These are phyloP conservation scores for Trichoderma afroharzianum DNA, from an alignment of 2,329 filamentous ascomycete species.

Conservation along the genomic window DNA sequence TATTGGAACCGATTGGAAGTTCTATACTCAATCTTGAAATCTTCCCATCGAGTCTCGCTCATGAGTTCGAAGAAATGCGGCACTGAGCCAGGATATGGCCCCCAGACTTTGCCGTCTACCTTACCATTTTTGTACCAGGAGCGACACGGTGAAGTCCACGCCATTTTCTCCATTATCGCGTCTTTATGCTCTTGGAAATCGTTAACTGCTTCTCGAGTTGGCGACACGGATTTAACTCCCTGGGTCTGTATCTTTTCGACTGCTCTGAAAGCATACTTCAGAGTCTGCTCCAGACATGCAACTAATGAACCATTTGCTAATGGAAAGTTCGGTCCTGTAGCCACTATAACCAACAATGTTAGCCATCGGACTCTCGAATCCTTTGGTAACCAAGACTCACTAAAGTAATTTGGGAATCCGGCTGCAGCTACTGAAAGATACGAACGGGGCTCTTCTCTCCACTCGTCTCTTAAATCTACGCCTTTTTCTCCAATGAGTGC, in stretches of 20 bases:
- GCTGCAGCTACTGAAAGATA: background rate
- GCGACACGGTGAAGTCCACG: background rate
- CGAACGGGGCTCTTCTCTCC: background rate
- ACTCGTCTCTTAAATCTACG: background rate
- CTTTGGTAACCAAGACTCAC: background rate
- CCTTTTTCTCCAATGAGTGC: background rate
- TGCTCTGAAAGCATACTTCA: background rate
- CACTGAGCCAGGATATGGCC: background rate
- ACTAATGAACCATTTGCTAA: background rate
- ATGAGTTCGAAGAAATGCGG: background rate
- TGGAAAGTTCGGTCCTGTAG: background rate
- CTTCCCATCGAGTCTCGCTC: background rate
- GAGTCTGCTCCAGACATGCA: background rate
- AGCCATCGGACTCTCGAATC: background rate
- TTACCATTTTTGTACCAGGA: background rate
- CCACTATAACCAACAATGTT: background rate
- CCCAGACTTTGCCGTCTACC: background rate
- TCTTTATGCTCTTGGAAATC: background rate
- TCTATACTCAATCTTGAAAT: background rate
- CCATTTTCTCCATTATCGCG: background rate
- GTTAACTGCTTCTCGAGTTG: background rate
- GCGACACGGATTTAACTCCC: background rate
- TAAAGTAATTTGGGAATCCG: background rate
- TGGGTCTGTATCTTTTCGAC: background rate
- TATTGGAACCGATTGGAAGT: background rate